Conservation (phyloP, 2,329 filamentous ascomycete species). For the Epicoccum sorghinum region DNA sequence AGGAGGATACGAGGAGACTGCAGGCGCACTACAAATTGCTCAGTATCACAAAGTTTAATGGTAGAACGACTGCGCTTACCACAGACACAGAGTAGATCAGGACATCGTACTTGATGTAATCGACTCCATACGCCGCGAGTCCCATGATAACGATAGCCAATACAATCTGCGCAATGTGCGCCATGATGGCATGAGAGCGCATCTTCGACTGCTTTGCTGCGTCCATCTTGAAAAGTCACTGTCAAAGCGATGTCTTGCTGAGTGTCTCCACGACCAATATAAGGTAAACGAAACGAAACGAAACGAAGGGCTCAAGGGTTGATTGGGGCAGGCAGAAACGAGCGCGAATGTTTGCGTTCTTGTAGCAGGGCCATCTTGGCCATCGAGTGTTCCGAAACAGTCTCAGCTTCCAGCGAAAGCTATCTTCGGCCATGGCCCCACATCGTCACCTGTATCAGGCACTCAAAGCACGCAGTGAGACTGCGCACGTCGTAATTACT, state of each 20-base stretch:
- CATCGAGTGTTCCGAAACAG: slow-evolving; percentile 12
- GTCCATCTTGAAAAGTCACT: slow-evolving; percentile 11
- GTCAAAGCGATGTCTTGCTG: slow-evolving; percentile 5
- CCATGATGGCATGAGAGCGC: slow-evolving; percentile 21
- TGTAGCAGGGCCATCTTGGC: slow-evolving; percentile 9
- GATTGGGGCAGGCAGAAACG: slow-evolving; percentile 7
- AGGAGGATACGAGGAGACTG: slow-evolving; percentile 50
- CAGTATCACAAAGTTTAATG: background rate
- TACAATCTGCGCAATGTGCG: slow-evolving; percentile 40
- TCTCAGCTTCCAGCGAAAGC: slow-evolving; percentile 9
- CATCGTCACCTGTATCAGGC: slow-evolving; percentile 13
- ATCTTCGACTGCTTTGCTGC: slow-evolving; percentile 5
- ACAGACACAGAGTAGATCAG: slow-evolving; percentile 26
- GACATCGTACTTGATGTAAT: slow-evolving; percentile 52
- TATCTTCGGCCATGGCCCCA: slow-evolving; percentile 13
- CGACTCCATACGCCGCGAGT: slow-evolving; percentile 55
- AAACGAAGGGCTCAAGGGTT: background rate
- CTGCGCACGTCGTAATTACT: slow-evolving; percentile 6
- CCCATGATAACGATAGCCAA: slow-evolving; percentile 56
- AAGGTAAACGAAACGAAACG: background rate
- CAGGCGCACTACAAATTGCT: slow-evolving; percentile 47
- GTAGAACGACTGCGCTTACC: slow-evolving; percentile 14
- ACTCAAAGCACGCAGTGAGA: slow-evolving; percentile 13
- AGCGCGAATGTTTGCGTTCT: slow-evolving; percentile 11
- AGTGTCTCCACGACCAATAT: slow-evolving; percentile 6